phyloP scores from a whole-genome alignment of 2,329 filamentous ascomycete species.

The Hymenoscyphus linearis region DNA sequence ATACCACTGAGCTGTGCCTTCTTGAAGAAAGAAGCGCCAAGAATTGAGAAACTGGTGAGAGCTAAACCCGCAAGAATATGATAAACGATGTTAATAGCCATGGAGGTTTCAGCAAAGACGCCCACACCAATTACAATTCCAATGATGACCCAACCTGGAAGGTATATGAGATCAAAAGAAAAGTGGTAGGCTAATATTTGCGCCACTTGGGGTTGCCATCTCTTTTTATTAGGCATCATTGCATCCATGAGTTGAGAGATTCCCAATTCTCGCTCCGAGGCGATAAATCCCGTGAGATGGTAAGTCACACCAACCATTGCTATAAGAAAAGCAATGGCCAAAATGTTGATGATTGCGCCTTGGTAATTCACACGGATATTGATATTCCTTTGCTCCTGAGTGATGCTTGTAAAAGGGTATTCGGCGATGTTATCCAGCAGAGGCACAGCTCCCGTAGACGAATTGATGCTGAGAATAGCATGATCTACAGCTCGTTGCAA shows the following conservation, averaged over 20 bases:
- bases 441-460: conserved; percentile 33
- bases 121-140: conserved; percentile 3
- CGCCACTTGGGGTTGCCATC: conserved; percentile 73
- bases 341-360: conserved; percentile 65
- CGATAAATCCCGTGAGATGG: conserved; percentile 80
- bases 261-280: conserved; percentile 77
- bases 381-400: conserved; percentile 58
- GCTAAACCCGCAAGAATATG: conserved; percentile 73
- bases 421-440: conserved; percentile 51
- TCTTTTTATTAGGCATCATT: conserved; percentile 74
- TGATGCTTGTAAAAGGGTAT: conserved; percentile 72
- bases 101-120: conserved; percentile 40
- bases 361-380: conserved; percentile 67
- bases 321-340: conserved; percentile 75
- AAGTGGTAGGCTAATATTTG: conserved; percentile 76
- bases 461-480: conserved; percentile 57
- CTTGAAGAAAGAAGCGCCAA: conserved; percentile 78
- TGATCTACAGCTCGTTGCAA: conserved; percentile 73
- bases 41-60: conserved; percentile 72
- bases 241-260: conserved; percentile 87
- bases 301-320: conserved; percentile 79
- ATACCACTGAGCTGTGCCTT: conserved; percentile 86
- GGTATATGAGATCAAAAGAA: conserved; percentile 73
- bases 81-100: conserved; percentile 64
- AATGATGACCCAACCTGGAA: conserved; percentile 57